phyloP scores from a whole-genome alignment of 495 filamentous ascomycete species.

The Xylaria cubensis region DNA sequence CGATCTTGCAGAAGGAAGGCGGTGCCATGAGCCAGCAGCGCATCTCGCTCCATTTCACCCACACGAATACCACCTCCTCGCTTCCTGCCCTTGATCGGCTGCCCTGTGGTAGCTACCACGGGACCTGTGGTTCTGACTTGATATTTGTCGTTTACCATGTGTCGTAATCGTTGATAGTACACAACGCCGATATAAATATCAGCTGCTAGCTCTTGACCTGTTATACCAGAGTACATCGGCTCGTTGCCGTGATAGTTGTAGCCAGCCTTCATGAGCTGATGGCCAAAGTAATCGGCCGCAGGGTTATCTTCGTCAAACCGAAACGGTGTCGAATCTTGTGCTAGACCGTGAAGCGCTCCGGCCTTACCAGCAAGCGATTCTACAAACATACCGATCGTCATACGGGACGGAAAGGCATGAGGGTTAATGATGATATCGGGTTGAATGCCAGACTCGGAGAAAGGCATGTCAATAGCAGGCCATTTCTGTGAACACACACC shows the following conservation, averaged over 20 bases:
- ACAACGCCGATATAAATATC: slow-evolving; percentile 98
- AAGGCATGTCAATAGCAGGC: slow-evolving; percentile 94
- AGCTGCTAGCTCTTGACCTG: slow-evolving; percentile 88
- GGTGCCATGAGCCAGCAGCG: slow-evolving; percentile 90
- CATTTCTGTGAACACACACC: slow-evolving; percentile 97
- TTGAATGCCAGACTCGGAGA: slow-evolving; percentile 95
- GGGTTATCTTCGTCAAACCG: slow-evolving; percentile 91
- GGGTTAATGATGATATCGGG: slow-evolving; percentile 99
- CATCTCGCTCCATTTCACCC: slow-evolving; percentile 98
- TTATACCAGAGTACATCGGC: slow-evolving; percentile 96
- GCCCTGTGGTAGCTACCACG: slow-evolving; percentile 85
- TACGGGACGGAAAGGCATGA: slow-evolving; percentile 99
- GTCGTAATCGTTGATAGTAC: slow-evolving; percentile 95
- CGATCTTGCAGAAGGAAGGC: slow-evolving; percentile 95
- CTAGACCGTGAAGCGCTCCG: slow-evolving; percentile 89
- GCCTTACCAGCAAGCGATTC: slow-evolving; percentile 96
- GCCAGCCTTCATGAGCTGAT: slow-evolving; percentile 90
- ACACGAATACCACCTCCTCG: slow-evolving; percentile 98
- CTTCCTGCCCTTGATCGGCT: slow-evolving; percentile 95
- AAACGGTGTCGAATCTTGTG: slow-evolving; percentile 95
- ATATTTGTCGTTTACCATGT: slow-evolving; percentile 99
- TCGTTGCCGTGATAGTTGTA: slow-evolving; percentile 99
- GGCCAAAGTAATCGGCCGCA: slow-evolving; percentile 92
- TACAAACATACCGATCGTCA: slow-evolving; percentile 99
- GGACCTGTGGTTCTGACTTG: slow-evolving; percentile 96